Evolutionary conservation across 148 eudicot species (phyloP).

Genomic region (Pouteria glomerata): DNA sequence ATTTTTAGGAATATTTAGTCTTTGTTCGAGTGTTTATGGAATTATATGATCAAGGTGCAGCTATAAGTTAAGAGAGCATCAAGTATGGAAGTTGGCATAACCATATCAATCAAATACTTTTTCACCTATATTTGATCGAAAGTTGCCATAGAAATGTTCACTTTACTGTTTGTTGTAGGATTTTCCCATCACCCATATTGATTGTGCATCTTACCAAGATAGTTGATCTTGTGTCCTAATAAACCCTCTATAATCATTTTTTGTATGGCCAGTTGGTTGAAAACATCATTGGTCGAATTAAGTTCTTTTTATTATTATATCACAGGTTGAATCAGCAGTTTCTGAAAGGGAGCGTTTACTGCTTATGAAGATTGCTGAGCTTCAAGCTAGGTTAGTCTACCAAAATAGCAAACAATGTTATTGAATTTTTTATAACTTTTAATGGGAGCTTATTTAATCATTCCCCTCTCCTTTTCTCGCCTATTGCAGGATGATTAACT

Average conservation of each 20-base stretch:
- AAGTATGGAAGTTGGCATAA: too few relatives aligned
- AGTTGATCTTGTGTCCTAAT: neutral
- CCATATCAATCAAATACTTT: too few relatives aligned
- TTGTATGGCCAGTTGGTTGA: neutral
- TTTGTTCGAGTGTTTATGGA: too few relatives aligned
- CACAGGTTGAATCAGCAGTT: conserved; percentile 62
- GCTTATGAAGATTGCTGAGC: conserved; percentile 69
- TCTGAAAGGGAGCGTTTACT: conserved; percentile 81
- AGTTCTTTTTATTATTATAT: neutral
- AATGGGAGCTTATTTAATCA: neutral
- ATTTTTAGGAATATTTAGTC: too few relatives aligned
- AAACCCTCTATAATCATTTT: neutral
- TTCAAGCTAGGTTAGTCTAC: conserved; percentile 67
- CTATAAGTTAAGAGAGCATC: too few relatives aligned
- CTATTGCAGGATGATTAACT: conserved; percentile 59
- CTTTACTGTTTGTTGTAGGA: neutral
- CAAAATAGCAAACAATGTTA: neutral
- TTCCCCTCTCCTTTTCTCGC: neutral
- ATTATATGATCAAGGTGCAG: too few relatives aligned
- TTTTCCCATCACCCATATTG: neutral
- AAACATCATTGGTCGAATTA: neutral
- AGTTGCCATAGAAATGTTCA: neutral
- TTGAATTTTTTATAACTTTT: neutral
- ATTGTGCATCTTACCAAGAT: neutral
- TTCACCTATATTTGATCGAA: too few relatives aligned